Evolutionary conservation across 2,329 filamentous ascomycete genomes (phyloP).

Genomic region (Penicillium concentricum): DNA sequence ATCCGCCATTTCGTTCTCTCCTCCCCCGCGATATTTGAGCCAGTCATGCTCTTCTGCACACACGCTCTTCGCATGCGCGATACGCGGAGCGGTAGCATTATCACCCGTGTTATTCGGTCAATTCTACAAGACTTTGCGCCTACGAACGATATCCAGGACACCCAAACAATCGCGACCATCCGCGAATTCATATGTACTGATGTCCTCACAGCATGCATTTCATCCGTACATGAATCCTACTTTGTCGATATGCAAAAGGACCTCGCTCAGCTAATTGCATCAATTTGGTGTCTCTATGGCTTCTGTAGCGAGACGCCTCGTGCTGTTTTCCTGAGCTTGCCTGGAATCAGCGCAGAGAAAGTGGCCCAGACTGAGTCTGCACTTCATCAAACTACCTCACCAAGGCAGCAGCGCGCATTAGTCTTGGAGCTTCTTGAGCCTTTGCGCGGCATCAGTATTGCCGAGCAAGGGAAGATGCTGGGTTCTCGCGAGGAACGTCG

Average conservation of each 20-base stretch:
- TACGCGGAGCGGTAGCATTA: constrained; percentile 80
- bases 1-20: constrained; percentile 81
- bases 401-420: constrained; percentile 75
- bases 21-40: constrained; percentile 75
- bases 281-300: constrained; percentile 76
- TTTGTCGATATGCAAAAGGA: constrained; percentile 97
- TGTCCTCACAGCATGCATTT: constrained; percentile 85
- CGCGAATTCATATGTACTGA: constrained; percentile 87
- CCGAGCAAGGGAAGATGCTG: constrained; percentile 83
- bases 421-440: constrained; percentile 83
- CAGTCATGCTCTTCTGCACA: constrained; percentile 85
- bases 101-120: constrained; percentile 80
- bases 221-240: constrained; percentile 88
- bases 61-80: constrained; percentile 89
- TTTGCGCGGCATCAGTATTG: constrained; percentile 85
- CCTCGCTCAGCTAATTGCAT: constrained; percentile 80
- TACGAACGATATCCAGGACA: constrained; percentile 41
- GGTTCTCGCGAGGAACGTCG: constrained; percentile 41
- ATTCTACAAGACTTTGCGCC: constrained; percentile 75
- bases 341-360: constrained; percentile 68
- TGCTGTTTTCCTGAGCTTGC: constrained; percentile 74
- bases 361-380: constrained; percentile 65
- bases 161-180: constrained; percentile 63
- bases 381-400: constrained; percentile 54
- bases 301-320: constrained; percentile 68